A percentile compares a stretch with the other conserved stretches of the same genome.
These are phyloP conservation scores for Fraxinus xanthoxyloides DNA, from an alignment of 305 asterid genomes.

Conservation along the genomic window DNA sequence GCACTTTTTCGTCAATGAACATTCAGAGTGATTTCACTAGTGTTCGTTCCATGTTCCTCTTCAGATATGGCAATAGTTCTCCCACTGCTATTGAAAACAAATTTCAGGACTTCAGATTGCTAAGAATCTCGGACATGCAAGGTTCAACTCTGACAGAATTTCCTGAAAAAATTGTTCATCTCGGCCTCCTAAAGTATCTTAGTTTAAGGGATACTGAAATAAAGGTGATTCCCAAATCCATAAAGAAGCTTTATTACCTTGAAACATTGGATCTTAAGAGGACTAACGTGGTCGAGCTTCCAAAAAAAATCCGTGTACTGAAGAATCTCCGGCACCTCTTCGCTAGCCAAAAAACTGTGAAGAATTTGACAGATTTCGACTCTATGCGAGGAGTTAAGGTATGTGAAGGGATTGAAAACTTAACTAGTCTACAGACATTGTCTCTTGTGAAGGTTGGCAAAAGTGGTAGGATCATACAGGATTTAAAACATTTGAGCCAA, in stretches of 20 bases:
- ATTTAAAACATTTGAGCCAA: constrained; percentile 22
- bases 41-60: constrained; percentile 34
- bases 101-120: neutral
- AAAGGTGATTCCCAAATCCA: constrained; percentile 26
- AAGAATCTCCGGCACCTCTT: constrained; percentile 34
- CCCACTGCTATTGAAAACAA: neutral
- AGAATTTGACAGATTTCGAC: neutral
- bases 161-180: constrained; percentile 22
- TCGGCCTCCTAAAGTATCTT: constrained; percentile 32
- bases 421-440: constrained; percentile 24
- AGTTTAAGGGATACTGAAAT: constrained; percentile 26
- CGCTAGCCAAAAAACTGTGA: constrained; percentile 15
- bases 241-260: constrained; percentile 31
- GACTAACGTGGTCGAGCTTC: constrained; percentile 35
- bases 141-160: constrained; percentile 29
- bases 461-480: constrained; percentile 21
- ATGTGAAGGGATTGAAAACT: constrained; percentile 16
- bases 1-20: neutral
- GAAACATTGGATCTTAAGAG: constrained; percentile 42
- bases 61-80: constrained; percentile 16
- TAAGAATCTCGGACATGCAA: constrained; percentile 30
- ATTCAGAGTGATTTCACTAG: constrained; percentile 15
- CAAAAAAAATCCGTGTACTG: constrained; percentile 25
- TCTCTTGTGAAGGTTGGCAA: constrained; percentile 24
- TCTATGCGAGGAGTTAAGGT: constrained; percentile 24